phyloP scores from a whole-genome alignment of 805 yeast species.

The Blastobotrys chiropterorum region DNA sequence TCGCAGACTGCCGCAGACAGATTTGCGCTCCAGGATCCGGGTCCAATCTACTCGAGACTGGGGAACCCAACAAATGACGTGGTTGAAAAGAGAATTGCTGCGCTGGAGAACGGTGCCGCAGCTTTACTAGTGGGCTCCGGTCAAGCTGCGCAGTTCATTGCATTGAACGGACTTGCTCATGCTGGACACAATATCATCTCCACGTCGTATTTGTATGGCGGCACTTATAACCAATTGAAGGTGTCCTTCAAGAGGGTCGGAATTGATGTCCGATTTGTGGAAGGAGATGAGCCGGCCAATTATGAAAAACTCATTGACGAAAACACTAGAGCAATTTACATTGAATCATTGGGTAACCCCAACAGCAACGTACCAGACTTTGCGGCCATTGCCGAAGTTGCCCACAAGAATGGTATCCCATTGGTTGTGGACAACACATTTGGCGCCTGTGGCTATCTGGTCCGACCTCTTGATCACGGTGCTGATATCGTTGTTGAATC shows the following conservation, averaged over 20 bases:
- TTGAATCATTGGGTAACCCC: conserved; percentile 92
- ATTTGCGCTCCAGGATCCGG: conserved; percentile 77
- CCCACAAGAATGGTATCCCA: conserved; percentile 83
- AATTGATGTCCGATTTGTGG: conserved; percentile 75
- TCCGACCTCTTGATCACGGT: conserved; percentile 80
- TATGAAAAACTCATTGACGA: conserved; percentile 71
- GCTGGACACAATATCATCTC: conserved; percentile 87
- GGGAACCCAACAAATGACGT: conserved; percentile 91
- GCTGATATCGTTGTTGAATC: conserved; percentile 91
- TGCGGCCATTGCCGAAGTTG: conserved; percentile 63
- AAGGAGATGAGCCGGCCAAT: conserved; percentile 69
- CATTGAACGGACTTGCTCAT: conserved; percentile 77
- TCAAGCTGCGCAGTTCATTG: conserved; percentile 89
- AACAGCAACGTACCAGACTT: conserved; percentile 89
- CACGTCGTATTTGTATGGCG: conserved; percentile 86
- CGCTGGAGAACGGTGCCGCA: conserved; percentile 86
- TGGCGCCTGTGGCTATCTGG: conserved; percentile 91
- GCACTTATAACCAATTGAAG: conserved; percentile 92
- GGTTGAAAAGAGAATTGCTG: conserved; percentile 87
- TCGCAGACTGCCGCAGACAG: conserved; percentile 90
- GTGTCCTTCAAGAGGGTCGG: conserved; percentile 87
- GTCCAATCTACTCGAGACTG: conserved; percentile 83
- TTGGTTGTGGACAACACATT: conserved; percentile 93
- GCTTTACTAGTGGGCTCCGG: conserved; percentile 93
- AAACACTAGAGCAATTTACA: conserved; percentile 81